These are phyloP conservation scores for Exsudoporus floridanus DNA, from an alignment of 1,284 basidiomycete species.

Conservation along the genomic window DNA sequence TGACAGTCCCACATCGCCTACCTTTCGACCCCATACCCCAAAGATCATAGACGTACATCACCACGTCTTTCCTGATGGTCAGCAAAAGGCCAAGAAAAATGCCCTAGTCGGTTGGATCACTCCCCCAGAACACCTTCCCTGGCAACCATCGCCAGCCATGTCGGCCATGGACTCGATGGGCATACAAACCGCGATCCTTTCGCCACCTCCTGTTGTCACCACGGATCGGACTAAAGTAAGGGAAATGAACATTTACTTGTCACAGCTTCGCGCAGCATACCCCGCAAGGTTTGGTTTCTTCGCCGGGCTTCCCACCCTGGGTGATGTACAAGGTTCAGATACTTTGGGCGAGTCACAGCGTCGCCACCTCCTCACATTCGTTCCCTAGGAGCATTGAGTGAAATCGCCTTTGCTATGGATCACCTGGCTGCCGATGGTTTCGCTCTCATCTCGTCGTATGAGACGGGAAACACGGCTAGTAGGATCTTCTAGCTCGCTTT, in stretches of 20 bases:
- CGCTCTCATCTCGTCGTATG: slow-evolving; percentile 62
- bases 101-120: slow-evolving; percentile 55
- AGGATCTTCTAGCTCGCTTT: slow-evolving; percentile 12
- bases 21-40: background rate
- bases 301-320: slow-evolving; percentile 58
- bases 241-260: slow-evolving; percentile 47
- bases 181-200: slow-evolving; percentile 61
- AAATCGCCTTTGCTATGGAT: slow-evolving; percentile 60
- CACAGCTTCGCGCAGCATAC: slow-evolving; percentile 46
- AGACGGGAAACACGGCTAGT: slow-evolving; percentile 48
- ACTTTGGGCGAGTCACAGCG: slow-evolving; percentile 2
- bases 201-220: slow-evolving; percentile 57
- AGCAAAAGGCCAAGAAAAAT: slow-evolving; percentile 47
- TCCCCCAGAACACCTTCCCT: slow-evolving; percentile 61
- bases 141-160: slow-evolving; percentile 58
- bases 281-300: slow-evolving; percentile 65
- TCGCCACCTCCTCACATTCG: slow-evolving; percentile 5
- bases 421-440: slow-evolving; percentile 60
- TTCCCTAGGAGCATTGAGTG: slow-evolving; percentile 48
- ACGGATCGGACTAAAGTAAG: slow-evolving; percentile 46
- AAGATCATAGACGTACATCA: slow-evolving; percentile 67
- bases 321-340: slow-evolving; percentile 54
- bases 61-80: slow-evolving; percentile 59
- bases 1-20: background rate
- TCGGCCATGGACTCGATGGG: slow-evolving; percentile 56